These are phyloP conservation scores for Solanum hybrid DNA, from an alignment of 305 asterid genomes.

Conservation along the genomic window DNA sequence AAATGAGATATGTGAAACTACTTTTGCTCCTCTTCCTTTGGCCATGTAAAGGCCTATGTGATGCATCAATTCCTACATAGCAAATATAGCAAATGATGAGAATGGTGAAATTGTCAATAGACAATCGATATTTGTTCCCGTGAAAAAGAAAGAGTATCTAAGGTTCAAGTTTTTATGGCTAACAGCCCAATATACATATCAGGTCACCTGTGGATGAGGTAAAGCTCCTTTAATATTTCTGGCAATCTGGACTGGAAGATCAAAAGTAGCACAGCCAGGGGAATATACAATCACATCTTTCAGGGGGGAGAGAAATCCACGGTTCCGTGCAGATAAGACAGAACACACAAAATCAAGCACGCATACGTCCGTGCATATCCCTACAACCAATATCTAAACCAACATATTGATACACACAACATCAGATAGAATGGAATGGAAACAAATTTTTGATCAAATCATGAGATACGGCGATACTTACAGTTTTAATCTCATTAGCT, in stretches of 20 bases:
- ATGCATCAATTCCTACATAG: conserved; percentile 65
- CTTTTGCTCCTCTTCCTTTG: conserved; percentile 82
- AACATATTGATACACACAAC: not conserved
- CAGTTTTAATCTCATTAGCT: conserved; percentile 54
- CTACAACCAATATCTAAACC: conserved; percentile 62
- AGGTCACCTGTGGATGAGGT: conserved; percentile 85
- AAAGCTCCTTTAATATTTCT: conserved; percentile 50
- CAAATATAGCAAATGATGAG: not conserved
- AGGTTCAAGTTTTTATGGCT: not conserved
- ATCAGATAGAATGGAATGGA: not conserved
- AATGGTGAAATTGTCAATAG: not conserved
- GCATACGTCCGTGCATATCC: conserved; percentile 87
- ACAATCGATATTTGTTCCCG: not conserved
- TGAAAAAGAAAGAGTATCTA: not conserved
- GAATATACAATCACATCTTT: conserved; percentile 77
- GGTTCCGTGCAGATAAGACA: conserved; percentile 68
- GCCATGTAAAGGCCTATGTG: conserved; percentile 86
- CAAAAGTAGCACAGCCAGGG: conserved; percentile 74
- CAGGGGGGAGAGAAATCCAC: conserved; percentile 45
- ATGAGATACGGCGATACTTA: conserved; percentile 23
- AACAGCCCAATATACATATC: not conserved
- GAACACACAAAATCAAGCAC: conserved; percentile 84
- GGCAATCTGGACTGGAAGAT: conserved; percentile 58
- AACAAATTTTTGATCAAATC: not conserved
- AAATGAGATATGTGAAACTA: conserved; percentile 54